A percentile compares a stretch with the other conserved stretches of the same genome.
Evolutionary conservation across 192 early-diverging fungal genomes (phyloP).

Genomic region (Lunasporangiospora selenospora): DNA sequence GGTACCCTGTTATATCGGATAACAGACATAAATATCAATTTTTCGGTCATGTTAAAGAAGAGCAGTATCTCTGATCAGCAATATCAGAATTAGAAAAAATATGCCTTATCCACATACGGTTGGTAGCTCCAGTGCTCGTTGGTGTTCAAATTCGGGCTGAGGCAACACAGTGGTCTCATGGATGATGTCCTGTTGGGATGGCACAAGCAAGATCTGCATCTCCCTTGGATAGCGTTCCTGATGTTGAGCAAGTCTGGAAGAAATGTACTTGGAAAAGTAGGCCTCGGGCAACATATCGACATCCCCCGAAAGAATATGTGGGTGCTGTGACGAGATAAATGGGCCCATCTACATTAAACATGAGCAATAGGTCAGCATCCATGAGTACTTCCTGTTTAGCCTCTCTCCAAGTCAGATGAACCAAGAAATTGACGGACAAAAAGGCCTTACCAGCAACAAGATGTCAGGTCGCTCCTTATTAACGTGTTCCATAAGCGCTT

Average conservation of each 20-base stretch:
- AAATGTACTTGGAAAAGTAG: conserved; percentile 69
- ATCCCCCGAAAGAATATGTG: conserved; percentile 59
- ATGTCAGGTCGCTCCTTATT: conserved; percentile 74
- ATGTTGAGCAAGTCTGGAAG: conserved; percentile 62
- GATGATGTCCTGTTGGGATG: conserved; percentile 78
- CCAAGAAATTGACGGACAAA: neutral
- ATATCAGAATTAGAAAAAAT: no score
- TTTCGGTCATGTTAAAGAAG: no score
- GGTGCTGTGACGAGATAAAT: conserved; percentile 70
- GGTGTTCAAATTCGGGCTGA: conserved; percentile 67
- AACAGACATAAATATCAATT: no score
- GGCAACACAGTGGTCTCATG: conserved; percentile 81
- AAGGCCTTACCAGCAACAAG: conserved; percentile 67
- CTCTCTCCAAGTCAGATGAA: neutral
- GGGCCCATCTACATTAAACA: conserved; percentile 66
- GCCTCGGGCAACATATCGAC: conserved; percentile 63
- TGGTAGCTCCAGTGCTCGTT: conserved; percentile 54
- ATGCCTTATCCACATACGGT: no score
- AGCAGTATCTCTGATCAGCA: no score
- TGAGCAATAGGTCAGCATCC: conserved; percentile 1
- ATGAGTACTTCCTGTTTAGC: no score
- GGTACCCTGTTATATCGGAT: conserved; percentile 26
- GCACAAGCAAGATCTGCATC: conserved; percentile 72
- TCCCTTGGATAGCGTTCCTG: conserved; percentile 45
- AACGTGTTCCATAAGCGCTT: conserved; percentile 72